Base-by-base conservation (phyloP, 495 filamentous ascomycete species). In the Neurospora terricola region DNA sequence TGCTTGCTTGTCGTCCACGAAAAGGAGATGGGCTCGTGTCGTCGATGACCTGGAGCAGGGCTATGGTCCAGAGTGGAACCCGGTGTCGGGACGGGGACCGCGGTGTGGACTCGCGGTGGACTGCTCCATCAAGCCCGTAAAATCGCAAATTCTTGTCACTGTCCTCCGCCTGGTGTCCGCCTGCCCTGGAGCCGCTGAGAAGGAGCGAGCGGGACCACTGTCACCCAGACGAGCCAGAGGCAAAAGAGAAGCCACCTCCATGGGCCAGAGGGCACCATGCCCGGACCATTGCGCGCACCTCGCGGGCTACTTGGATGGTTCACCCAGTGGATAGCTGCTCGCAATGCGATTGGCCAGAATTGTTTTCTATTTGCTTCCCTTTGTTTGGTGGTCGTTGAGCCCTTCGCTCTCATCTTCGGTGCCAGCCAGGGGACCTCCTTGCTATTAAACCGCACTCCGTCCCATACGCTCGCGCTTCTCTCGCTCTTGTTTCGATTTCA, bases 361-460 rank as follows among this genome's bases (percentile, higher is more conserved):
- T 6, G 30, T 54, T 72, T 72, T 70, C 59, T 38, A 70, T 59
- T 62, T 73, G 36, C 34, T 73, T 16, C 38, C 73, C 40, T 54
- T 72, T 76, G 70, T 68, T 70, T 30, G 70, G 30, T 39, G 68
- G 30, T 66, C 7, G 54, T 66, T 27, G 54, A 66, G 54, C 54
- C 54, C 54, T 66, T 66, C 54, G 54, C 14, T 66, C 54, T 66
- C 54, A 66, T 36, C 54, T 18, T 66, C 54, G 18, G 21, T 34
- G 16, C 11, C 23, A 66, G 54, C 54, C 54, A 34, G 54, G 54
- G 54, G 54, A 66, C 27, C 54, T 66, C 54, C 54, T 66, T 66
- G 54, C 54, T 66, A 66, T 66, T 66, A 66, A 66, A 66, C 54
- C 27, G 54, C 54, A 66, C 27, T 66, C 54, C 54, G 54, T 34